Conservation (phyloP, 164 flowering plant species). For the Vitis riparia region DNA sequence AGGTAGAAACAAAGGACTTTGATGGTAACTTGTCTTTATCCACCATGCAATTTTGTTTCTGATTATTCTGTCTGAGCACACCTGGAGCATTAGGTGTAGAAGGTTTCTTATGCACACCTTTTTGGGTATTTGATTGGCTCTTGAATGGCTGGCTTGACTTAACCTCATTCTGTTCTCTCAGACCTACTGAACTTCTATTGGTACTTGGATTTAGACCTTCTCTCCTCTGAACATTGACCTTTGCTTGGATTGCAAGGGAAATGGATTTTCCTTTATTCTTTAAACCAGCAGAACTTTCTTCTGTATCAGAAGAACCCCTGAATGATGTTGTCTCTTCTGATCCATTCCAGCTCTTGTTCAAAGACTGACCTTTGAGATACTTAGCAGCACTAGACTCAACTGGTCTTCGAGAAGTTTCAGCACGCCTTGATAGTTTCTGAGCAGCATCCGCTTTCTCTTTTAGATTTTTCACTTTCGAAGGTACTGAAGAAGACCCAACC, state of each 20-base stretch:
- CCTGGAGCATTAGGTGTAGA: conserved; percentile 32
- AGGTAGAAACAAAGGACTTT: conserved; percentile 41
- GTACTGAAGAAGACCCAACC: conserved; percentile 39
- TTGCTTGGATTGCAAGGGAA: conserved; percentile 93
- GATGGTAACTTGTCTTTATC: conserved; percentile 47
- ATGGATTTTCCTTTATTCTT: conserved; percentile 68
- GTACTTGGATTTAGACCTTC: conserved; percentile 46
- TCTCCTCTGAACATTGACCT: conserved; percentile 90
- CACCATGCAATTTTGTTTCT: conserved; percentile 61
- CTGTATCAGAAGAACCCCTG: conserved; percentile 29
- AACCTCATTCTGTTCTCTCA: conserved; percentile 47
- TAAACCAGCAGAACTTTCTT: conserved; percentile 31
- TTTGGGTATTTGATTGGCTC: conserved; percentile 40
- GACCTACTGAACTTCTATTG: conserved; percentile 22
- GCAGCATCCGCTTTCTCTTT: conserved; percentile 53
- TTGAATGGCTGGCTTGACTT: conserved; percentile 36
- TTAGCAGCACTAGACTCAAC: conserved; percentile 67
- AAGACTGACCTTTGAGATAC: conserved; percentile 67
- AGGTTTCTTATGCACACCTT: conserved; percentile 45
- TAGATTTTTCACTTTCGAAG: conserved; percentile 44
- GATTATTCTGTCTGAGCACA: conserved; percentile 80
- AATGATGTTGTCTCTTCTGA: conserved; percentile 35
- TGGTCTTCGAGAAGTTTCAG: conserved; percentile 47
- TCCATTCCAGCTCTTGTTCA: conserved; percentile 74
- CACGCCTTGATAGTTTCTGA: conserved; percentile 35